Base-by-base conservation (phyloP, 2,329 filamentous ascomycete species). In the Didymellaceae sp. region DNA sequence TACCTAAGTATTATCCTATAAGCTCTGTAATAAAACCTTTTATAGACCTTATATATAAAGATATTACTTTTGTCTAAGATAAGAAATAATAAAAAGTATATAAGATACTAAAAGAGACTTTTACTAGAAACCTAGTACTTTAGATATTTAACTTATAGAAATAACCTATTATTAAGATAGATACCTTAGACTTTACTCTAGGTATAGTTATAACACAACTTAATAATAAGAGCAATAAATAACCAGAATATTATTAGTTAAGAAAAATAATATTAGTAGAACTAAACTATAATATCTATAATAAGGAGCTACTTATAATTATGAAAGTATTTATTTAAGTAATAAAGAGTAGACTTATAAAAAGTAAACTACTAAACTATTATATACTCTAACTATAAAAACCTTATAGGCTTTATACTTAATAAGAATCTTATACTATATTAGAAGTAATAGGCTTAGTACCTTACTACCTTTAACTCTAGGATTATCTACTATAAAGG, bases 301-400 rank as follows among this genome's bases (percentile, higher is more conserved):
- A 35, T 22, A 35, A 45, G 18, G 32, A 45, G 22, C 32, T 26
- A 9, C 32, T 35, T n/a, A 24, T 17, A 5, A 26, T 45, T 30
- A 16, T 25, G 20, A 7, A 37, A 38, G 32, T 17, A 16, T 22
- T 25, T 7, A n/a, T n/a, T 44, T 24, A 43, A 50, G 22, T 13
- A 44, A 35, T 50, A 44, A 25, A 44, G 32, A 44, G 35, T 22
- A 31, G 30, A 50, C 24, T 24, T 50, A 7, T 39, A 50, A 50
- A 18, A 24, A 22, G 21, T 11, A 34, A 50, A n/a, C 14, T 16
- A 37, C 39, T 22, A 44, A 22, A 37, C 26, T 35, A 33, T 28
- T 30, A 30, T 50, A 10, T 50, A 37, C 28, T 44, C 22, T 14
- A 13, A 50, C 32, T 39, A 50, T 38, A 43, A 50, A 21, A 50